Base-by-base conservation (phyloP, 2,329 filamentous ascomycete genomes). In the Fusarium protoensiforme region DNA sequence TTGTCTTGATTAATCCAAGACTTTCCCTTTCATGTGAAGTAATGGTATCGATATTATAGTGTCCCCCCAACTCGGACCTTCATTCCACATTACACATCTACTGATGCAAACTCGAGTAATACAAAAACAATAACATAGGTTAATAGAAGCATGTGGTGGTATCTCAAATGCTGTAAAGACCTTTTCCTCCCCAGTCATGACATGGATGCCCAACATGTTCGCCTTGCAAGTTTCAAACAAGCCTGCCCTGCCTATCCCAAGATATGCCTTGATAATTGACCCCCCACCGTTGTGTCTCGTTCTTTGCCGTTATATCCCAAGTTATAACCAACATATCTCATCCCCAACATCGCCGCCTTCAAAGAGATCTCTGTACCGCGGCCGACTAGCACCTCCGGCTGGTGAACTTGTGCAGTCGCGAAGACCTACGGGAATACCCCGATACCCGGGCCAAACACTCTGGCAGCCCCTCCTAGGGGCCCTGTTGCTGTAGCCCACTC, bases 401-500 rank as follows among this genome's bases (percentile, higher is more conserved):
- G n/a, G 58, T 63, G 48, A 63, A 63, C 41, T 65, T 65, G 29
- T 46, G 54, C 27, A 56, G 61, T 22, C 65, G 68, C 33, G 29
- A 64, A 69, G 60, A 61, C 61, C 58, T 65, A 58, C 35, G 16
- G 16, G 57, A 71, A 63, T 59, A 72, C 58, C 64, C 60, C 24
- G 61, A 59, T 53, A 41, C 38, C 58, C 43, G 41, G 67, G 66
- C 65, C 48, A 66, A 54, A 58, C 61, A 65, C 53, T 67, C 73
- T 56, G 69, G 64, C 18, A 56, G 57, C 60, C 66, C 69, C 51
- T 71, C 61, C 75, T 76, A 82, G 31, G 79, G 75, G 63, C 77
- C 75, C 36, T 83, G 71, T 67, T 79, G 71, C 64, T 80, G 71
- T 64, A 84, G 67, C 36, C 79, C 79, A 24, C 80, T 80, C 66